Conservation (phyloP, 164 flowering plant genomes). For the Liquidambar formosana region DNA sequence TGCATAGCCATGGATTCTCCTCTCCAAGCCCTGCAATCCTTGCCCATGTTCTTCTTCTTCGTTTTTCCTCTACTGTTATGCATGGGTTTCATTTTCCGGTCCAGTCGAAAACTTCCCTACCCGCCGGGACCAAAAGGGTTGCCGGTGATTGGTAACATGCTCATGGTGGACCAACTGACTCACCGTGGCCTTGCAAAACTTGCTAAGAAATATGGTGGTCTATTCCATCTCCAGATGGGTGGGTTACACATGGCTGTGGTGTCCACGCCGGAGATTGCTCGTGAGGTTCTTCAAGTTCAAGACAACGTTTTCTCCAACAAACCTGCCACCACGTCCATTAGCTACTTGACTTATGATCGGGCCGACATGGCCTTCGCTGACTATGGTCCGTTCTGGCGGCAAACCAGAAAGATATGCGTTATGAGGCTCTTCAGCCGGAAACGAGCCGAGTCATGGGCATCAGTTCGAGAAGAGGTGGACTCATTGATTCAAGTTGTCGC, state of each 20-base stretch:
- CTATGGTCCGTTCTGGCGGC: constrained; percentile 40
- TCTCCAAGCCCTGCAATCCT: not conserved
- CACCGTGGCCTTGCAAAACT: constrained; percentile 30
- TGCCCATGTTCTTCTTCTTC: not conserved
- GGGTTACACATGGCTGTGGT: constrained; percentile 19
- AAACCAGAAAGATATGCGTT: constrained; percentile 34
- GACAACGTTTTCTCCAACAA: constrained; percentile 31
- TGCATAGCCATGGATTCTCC: not conserved
- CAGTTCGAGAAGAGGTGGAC: constrained; percentile 38
- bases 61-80: not conserved
- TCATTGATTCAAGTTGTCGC: constrained; percentile 6
- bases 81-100: not conserved
- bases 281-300: constrained; percentile 22
- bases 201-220: constrained; percentile 22
- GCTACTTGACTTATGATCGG: constrained; percentile 26
- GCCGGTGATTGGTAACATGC: constrained; percentile 32
- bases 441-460: constrained; percentile 35
- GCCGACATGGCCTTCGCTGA: constrained; percentile 37
- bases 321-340: constrained; percentile 22
- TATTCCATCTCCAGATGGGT: constrained; percentile 24
- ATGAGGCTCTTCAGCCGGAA: constrained; percentile 35
- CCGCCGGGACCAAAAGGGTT: constrained; percentile 35
- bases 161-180: constrained; percentile 27
- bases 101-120: constrained; percentile 8
- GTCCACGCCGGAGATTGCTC: constrained; percentile 26